Base-by-base conservation (phyloP, 1,284 basidiomycete species). In the Fomitopsis betulina region DNA sequence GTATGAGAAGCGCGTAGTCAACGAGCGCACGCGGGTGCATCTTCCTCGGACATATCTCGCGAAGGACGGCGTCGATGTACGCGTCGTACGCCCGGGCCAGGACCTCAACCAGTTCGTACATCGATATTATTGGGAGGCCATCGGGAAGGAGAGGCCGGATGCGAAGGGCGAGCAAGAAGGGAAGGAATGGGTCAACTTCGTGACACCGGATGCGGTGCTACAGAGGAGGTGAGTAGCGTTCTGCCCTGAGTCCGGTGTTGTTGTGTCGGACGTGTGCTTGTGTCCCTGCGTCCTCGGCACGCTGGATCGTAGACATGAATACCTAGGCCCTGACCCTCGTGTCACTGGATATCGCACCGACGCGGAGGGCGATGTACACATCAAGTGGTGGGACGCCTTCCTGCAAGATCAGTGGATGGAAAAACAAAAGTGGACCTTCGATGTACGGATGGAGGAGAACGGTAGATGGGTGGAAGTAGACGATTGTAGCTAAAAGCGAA, bases 361-460 rank as follows among this genome's bases (percentile, higher is more conserved):
- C 60, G 61, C 62, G 3, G 64, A 66, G 25, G 77, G 76, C 12
- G 74, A 77, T 27, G 63, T 75, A 32, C 73, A 75, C 58, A 69
- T 77, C 56, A 73, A 71, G 57, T 78, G 75, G 73, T 77, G 73
- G 73, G 76, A 79, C 61, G 71, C 67, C 39, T 79, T 77, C 63
- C 62, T 79, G 53, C 67, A 71, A 40, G 75, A 78, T 57, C 74
- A 76, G 58, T 79, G 76, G 77, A 72, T 75, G 68, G 76, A 75
- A 50, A 69, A 68, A 47, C 69, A 70, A 40, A 76, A 76, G 63
- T 79, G 77, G 77, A 67, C 64, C 38, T 67, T 71, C 45, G 72
- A 74, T 30, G 72, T 75, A 6, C 58, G 58, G 33, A 65, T 70
- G 68, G 62, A 72, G 55, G 71, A 71, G 42, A 58, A 60, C n/a